These are phyloP conservation scores for Gossypium longicalyx DNA, from an alignment of 345 rosid species.

Conservation along the genomic window DNA sequence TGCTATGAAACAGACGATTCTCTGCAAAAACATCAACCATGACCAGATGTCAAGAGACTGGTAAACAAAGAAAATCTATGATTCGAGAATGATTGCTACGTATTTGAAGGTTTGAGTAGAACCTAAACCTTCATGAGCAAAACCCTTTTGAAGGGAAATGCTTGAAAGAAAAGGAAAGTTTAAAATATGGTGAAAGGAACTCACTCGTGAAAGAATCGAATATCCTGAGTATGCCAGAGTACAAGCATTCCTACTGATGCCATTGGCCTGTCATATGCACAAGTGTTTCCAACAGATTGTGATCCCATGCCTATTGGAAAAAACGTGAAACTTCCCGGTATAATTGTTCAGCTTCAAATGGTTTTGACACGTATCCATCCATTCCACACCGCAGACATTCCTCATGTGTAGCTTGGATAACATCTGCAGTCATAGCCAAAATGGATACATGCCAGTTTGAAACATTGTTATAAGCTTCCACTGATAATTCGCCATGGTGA, in stretches of 20 bases:
- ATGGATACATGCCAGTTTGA: conserved; percentile 57
- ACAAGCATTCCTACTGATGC: conserved; percentile 18
- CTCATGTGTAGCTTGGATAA: conserved; percentile 82
- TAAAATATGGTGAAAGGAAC: conserved; percentile 15
- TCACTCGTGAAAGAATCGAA: conserved; percentile 31
- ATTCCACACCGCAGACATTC: conserved; percentile 58
- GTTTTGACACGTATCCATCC: conserved; percentile 95
- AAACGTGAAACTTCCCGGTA: conserved; percentile 71
- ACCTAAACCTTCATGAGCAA: no score
- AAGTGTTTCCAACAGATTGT: conserved; percentile 19
- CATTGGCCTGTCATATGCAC: conserved; percentile 14
- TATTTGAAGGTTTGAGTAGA: background rate
- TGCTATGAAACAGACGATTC: conserved; percentile 9
- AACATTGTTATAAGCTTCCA: conserved; percentile 30
- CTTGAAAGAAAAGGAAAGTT: no score
- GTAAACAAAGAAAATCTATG: background rate
- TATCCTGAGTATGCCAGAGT: background rate
- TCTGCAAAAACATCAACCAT: conserved; percentile 22
- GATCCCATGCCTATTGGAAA: conserved; percentile 32
- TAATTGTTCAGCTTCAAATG: conserved; percentile 83
- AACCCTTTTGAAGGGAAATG: no score
- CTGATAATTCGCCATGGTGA: conserved; percentile 30
- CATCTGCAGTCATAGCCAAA: conserved; percentile 98
- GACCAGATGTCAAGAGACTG: background rate
- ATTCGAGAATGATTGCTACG: background rate